Conservation (phyloP, 2,329 filamentous ascomycete species). For the Gliomastix tumulicola region DNA sequence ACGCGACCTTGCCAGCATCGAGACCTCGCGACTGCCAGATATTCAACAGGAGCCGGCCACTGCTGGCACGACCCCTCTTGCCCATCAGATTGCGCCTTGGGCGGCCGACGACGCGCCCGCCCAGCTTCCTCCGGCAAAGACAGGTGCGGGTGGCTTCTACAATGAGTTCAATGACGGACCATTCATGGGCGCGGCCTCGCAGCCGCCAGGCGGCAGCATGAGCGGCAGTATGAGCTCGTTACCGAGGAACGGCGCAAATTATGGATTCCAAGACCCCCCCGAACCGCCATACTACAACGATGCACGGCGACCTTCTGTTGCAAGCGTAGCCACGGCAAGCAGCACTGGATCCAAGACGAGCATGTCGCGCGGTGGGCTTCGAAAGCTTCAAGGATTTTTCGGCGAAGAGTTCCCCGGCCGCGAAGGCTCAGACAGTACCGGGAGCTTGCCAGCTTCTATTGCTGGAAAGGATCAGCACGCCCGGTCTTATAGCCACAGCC, state of each 20-base stretch:
- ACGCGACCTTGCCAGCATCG: slow-evolving; percentile 63
- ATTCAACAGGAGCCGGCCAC: slow-evolving; percentile 52
- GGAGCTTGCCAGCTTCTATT: slow-evolving; percentile 47
- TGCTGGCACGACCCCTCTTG: slow-evolving; percentile 11
- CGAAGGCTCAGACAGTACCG: slow-evolving; percentile 65
- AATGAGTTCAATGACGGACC: slow-evolving; percentile 70
- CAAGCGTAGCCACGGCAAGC: slow-evolving; percentile 74
- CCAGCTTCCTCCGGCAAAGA: too few species aligned
- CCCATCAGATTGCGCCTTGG: slow-evolving; percentile 51
- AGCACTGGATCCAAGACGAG: slow-evolving; percentile 76
- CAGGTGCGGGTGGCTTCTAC: slow-evolving; percentile 55
- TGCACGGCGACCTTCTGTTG: slow-evolving; percentile 77
- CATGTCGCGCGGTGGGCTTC: slow-evolving; percentile 62
- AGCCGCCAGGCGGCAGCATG: too few species aligned
- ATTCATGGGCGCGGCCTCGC: slow-evolving; percentile 49
- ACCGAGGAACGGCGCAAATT: too few species aligned
- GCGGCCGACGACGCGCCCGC: slow-evolving; percentile 28
- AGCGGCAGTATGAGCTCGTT: too few species aligned
- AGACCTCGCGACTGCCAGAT: slow-evolving; percentile 53
- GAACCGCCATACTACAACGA: slow-evolving; percentile 58
- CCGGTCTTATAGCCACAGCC: slow-evolving; percentile 54
- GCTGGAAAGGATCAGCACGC: slow-evolving; percentile 53
- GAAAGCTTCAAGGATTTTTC: slow-evolving; percentile 87
- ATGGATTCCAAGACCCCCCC: slow-evolving; percentile 51
- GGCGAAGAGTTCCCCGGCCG: slow-evolving; percentile 77